These are phyloP conservation scores for Saturnispora silvae DNA, from an alignment of 805 yeast genomes.

Conservation along the genomic window DNA sequence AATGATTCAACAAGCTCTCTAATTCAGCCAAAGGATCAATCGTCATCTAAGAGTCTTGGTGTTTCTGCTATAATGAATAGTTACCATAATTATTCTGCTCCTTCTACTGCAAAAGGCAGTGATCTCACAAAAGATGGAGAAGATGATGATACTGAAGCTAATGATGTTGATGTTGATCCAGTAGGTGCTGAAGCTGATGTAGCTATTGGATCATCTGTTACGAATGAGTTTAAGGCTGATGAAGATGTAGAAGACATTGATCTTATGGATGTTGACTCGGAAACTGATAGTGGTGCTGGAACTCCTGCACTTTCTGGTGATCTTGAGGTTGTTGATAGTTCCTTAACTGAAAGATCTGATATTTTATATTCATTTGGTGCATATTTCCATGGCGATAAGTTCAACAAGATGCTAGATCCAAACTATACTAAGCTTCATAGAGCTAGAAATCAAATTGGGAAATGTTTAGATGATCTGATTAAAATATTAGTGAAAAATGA, in stretches of 20 bases:
- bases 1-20: constrained; percentile 2
- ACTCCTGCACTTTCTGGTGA: constrained; percentile 27
- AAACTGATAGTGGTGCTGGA: constrained; percentile 21
- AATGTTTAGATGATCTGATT: constrained; percentile 49
- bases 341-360: constrained; percentile 24
- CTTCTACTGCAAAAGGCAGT: not conserved
- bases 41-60: not conserved
- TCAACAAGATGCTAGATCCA: constrained; percentile 25
- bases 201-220: constrained; percentile 10
- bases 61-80: constrained; percentile 7
- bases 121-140: not conserved
- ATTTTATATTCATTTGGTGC: constrained; percentile 23
- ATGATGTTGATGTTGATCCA: constrained; percentile 11
- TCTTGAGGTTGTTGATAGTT: constrained; percentile 34
- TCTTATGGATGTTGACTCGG: constrained; percentile 21
- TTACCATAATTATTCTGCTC: not conserved
- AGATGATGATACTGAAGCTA: constrained; percentile 8
- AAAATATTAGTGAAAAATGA: constrained; percentile 37
- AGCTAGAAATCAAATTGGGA: constrained; percentile 40
- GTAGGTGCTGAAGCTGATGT: constrained; percentile 14
- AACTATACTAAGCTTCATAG: constrained; percentile 47
- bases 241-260: constrained; percentile 12
- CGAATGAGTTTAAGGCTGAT: constrained; percentile 6
- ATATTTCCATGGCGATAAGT: constrained; percentile 17
- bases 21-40: constrained; percentile 2